These are phyloP conservation scores for Thielaviopsis musarum DNA, from an alignment of 2,329 filamentous ascomycete species.

Conservation along the genomic window DNA sequence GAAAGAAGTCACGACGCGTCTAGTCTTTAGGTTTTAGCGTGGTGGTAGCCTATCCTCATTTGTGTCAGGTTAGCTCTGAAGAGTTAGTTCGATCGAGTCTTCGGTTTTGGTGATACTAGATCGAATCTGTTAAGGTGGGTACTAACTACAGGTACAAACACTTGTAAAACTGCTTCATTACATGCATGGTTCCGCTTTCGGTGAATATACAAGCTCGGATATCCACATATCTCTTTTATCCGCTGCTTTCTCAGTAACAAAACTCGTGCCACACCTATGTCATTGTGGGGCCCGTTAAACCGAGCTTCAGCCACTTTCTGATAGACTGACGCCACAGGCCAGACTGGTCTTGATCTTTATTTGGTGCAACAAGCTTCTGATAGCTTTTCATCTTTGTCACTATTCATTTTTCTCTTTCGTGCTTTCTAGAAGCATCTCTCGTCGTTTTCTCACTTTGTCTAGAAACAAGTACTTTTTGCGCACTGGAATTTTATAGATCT, in stretches of 20 bases:
- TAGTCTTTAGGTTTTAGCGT: too few relatives aligned
- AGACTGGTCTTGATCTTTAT: background rate
- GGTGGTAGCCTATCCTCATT: too few relatives aligned
- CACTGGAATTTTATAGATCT: too few relatives aligned
- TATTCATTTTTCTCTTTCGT: background rate
- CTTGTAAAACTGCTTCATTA: background rate
- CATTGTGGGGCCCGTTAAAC: background rate
- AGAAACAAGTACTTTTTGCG: too few relatives aligned
- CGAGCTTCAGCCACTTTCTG: background rate
- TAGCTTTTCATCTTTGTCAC: background rate
- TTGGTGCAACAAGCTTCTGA: background rate
- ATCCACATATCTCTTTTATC: background rate
- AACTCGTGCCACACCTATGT: background rate
- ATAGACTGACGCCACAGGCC: background rate
- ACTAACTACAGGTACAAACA: too few relatives aligned
- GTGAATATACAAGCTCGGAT: background rate
- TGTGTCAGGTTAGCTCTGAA: too few relatives aligned
- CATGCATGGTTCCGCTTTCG: slow-evolving; percentile 1
- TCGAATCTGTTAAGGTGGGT: too few relatives aligned
- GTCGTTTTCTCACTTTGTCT: background rate
- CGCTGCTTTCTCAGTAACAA: too few relatives aligned
- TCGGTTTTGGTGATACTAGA: too few relatives aligned
- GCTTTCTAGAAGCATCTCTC: background rate
- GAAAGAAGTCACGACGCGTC: too few relatives aligned
- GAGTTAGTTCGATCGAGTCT: too few relatives aligned